phyloP scores from a whole-genome alignment of 2,329 filamentous ascomycete genomes.

The Scedosporium dehoogii region DNA sequence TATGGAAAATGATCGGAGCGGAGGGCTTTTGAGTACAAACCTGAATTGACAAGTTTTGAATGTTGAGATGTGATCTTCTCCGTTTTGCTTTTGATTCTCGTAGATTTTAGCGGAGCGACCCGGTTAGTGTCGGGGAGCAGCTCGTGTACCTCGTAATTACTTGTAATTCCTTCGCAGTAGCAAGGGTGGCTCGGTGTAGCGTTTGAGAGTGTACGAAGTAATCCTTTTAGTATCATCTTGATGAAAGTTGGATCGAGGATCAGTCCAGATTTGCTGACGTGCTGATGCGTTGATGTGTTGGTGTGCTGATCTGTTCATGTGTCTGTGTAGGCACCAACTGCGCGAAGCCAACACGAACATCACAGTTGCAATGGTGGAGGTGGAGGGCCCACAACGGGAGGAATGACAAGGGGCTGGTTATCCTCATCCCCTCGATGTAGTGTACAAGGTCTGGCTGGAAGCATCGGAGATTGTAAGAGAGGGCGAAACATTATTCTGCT shows the following conservation, averaged over 20 bases:
- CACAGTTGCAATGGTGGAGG: background rate
- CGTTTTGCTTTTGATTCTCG: background rate
- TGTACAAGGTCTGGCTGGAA: no score
- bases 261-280: background rate
- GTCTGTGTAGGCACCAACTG: background rate
- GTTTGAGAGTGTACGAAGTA: background rate
- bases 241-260: background rate
- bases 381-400: background rate
- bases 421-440: no score
- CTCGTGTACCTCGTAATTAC: background rate
- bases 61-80: background rate
- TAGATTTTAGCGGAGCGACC: no score
- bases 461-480: no score
- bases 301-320: background rate
- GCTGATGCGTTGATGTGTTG: background rate
- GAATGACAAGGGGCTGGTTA: no score
- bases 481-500: no score
- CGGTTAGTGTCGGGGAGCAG: background rate
- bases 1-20: constrained; percentile 1
- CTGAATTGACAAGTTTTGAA: background rate
- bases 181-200: background rate
- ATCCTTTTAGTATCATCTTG: background rate
- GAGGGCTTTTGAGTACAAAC: background rate
- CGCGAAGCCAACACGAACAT: no score
- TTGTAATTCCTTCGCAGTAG: background rate